Conservation (phyloP, 2,329 filamentous ascomycete genomes). For the Pestalotiopsis sp. region DNA sequence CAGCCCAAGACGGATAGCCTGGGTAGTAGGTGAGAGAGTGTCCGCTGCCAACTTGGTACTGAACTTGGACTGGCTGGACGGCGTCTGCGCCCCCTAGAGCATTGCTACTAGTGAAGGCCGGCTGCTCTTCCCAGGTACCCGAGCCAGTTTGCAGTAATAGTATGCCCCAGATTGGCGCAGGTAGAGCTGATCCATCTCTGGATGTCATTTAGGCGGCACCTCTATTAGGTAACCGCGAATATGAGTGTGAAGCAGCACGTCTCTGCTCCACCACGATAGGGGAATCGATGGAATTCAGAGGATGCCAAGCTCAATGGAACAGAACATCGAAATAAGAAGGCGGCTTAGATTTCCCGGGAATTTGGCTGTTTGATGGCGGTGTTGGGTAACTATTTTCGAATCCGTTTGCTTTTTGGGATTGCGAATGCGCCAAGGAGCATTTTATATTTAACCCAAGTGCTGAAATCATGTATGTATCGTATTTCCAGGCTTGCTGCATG, state of each 20-base stretch:
- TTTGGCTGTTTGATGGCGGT: neutral
- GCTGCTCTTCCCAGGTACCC: constrained; percentile 10
- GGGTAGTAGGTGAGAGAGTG: neutral
- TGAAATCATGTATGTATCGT: neutral
- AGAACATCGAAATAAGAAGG: constrained; percentile 5
- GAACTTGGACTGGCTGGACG: neutral
- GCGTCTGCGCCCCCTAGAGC: constrained; percentile 9
- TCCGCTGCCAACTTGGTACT: neutral
- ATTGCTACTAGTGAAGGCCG: constrained; percentile 3
- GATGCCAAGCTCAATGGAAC: constrained; percentile 5
- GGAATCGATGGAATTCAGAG: constrained; percentile 3
- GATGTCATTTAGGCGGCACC: neutral
- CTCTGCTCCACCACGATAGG: constrained; percentile 5
- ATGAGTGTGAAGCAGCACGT: neutral
- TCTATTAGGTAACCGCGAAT: neutral
- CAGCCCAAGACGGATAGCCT: neutral
- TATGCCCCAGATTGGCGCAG: constrained; percentile 7
- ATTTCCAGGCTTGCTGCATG: too few relatives aligned
- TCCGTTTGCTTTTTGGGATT: neutral
- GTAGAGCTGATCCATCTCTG: constrained; percentile 8
- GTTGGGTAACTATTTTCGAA: neutral
- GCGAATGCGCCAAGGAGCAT: neutral
- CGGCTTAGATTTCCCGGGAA: neutral
- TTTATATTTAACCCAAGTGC: neutral
- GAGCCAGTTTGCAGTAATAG: constrained; percentile 2